phyloP scores from a whole-genome alignment of 2,329 filamentous ascomycete genomes.

The Aspergillus udagawae region DNA sequence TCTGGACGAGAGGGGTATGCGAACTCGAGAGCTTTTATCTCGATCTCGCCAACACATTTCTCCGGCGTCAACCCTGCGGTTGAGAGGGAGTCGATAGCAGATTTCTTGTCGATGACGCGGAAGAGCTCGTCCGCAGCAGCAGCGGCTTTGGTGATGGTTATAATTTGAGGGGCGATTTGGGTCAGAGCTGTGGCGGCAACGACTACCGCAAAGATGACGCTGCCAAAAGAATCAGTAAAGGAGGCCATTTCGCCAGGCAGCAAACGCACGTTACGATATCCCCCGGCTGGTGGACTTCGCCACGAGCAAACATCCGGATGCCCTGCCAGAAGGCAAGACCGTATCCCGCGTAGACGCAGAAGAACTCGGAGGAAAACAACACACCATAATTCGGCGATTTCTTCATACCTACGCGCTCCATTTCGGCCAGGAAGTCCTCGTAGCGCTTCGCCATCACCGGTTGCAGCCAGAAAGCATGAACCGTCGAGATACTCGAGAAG shows the following conservation, averaged over 20 bases:
- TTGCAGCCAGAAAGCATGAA: slow-evolving; percentile 43
- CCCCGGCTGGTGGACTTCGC: slow-evolving; percentile 25
- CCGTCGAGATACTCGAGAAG: slow-evolving; percentile 45
- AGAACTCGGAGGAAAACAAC: no score
- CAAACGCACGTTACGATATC: slow-evolving; percentile 22
- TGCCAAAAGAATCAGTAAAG: slow-evolving; percentile 1
- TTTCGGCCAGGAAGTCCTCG: no score
- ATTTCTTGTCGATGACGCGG: slow-evolving; percentile 33
- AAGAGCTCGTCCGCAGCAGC: slow-evolving; percentile 41
- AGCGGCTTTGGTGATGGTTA: slow-evolving; percentile 37
- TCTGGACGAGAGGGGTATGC: slow-evolving; percentile 37
- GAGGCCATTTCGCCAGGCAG: neutral
- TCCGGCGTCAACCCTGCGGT: slow-evolving; percentile 12
- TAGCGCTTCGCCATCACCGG: slow-evolving; percentile 38
- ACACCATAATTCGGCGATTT: no score
- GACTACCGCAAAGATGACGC: slow-evolving; percentile 23
- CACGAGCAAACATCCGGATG: slow-evolving; percentile 24
- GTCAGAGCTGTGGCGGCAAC: slow-evolving; percentile 34
- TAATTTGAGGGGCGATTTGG: slow-evolving; percentile 34
- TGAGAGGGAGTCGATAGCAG: slow-evolving; percentile 31
- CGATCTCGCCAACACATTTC: slow-evolving; percentile 25
- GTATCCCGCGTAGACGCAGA: slow-evolving; percentile 21
- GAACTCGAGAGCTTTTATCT: slow-evolving; percentile 35
- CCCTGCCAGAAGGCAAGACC: slow-evolving; percentile 51
- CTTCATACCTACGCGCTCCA: no score